Conservation (phyloP, 2,329 filamentous ascomycete species). For the Paradendryphiella salina region DNA sequence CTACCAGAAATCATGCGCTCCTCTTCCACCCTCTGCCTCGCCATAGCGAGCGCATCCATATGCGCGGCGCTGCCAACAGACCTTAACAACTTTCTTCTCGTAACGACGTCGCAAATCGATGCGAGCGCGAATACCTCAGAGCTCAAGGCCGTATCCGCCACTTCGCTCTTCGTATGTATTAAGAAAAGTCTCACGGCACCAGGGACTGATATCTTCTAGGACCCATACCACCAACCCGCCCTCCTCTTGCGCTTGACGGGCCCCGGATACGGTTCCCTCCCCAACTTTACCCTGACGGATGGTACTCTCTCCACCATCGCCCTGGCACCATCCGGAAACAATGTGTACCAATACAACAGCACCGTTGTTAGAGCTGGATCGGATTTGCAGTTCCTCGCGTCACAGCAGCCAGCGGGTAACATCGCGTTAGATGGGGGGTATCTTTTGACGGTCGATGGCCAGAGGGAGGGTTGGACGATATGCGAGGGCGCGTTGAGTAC, state of each 20-base stretch:
- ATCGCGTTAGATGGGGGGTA: constrained; percentile 44
- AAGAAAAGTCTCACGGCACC: neutral
- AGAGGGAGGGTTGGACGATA: constrained; percentile 47
- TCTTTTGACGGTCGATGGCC: constrained; percentile 44
- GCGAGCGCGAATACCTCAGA: constrained; percentile 32
- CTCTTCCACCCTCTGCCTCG: constrained; percentile 10
- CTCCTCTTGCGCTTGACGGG: constrained; percentile 47
- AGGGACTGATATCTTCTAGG: constrained; percentile 13
- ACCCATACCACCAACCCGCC: constrained; percentile 41
- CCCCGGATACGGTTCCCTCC: constrained; percentile 47
- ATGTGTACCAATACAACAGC: constrained; percentile 39
- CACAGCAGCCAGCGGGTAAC: constrained; percentile 37
- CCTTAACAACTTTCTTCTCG: constrained; percentile 44
- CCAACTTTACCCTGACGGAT: constrained; percentile 44
- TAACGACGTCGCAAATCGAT: constrained; percentile 43
- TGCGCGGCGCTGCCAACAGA: constrained; percentile 19
- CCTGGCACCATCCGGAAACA: constrained; percentile 33
- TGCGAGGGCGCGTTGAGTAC: constrained; percentile 41
- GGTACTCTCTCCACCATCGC: constrained; percentile 41
- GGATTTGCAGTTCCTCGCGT: constrained; percentile 41
- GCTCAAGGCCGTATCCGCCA: constrained; percentile 45
- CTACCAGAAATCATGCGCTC: constrained; percentile 17
- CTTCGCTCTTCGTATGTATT: constrained; percentile 42
- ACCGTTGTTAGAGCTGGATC: constrained; percentile 30
- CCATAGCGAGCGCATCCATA: constrained; percentile 9